These are phyloP conservation scores for Angomonas deanei DNA, from an alignment of 208 protist genomes.

Conservation along the genomic window DNA sequence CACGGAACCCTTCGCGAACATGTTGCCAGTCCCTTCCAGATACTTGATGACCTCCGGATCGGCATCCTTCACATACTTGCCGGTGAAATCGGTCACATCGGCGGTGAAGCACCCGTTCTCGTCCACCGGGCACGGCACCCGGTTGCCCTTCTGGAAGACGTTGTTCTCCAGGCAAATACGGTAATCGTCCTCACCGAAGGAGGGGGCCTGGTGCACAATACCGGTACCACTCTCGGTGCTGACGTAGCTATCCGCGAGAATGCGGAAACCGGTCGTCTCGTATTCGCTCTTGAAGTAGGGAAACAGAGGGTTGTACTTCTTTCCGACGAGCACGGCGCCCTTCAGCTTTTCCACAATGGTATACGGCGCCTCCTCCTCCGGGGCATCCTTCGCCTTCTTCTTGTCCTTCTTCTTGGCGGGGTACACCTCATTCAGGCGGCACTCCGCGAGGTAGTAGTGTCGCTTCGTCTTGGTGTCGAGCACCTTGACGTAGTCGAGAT, in stretches of 20 bases:
- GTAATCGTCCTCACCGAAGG: constrained; percentile 99
- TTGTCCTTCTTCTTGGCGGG: constrained; percentile 54
- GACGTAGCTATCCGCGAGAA: constrained; percentile 97
- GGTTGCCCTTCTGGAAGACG: constrained; percentile 88
- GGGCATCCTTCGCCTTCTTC: constrained; percentile 22
- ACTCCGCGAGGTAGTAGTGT: constrained; percentile 84
- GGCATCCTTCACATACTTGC: constrained; percentile 97
- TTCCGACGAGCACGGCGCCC: constrained; percentile 88
- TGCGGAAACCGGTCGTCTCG: constrained; percentile 81
- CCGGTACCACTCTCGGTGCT: constrained; percentile 97
- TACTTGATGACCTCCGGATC: constrained; percentile 94
- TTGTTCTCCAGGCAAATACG: constrained; percentile 92
- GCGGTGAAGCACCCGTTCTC: constrained; percentile 95
- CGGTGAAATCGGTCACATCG: constrained; percentile 95
- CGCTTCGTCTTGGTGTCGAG: constrained; percentile 79
- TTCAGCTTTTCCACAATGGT: constrained; percentile 80
- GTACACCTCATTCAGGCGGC: constrained; percentile 68
- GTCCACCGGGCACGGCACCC: constrained; percentile 97
- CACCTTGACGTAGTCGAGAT: constrained; percentile 97
- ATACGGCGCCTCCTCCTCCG: constrained; percentile 34
- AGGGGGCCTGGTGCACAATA: constrained; percentile 99
- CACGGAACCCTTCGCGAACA: constrained; percentile 89
- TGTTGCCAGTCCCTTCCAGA: constrained; percentile 89
- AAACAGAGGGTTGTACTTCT: constrained; percentile 96
- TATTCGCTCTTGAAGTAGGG: constrained; percentile 90